phyloP scores from a whole-genome alignment of 1,284 basidiomycete species.

The Leccinum subfulvum region DNA sequence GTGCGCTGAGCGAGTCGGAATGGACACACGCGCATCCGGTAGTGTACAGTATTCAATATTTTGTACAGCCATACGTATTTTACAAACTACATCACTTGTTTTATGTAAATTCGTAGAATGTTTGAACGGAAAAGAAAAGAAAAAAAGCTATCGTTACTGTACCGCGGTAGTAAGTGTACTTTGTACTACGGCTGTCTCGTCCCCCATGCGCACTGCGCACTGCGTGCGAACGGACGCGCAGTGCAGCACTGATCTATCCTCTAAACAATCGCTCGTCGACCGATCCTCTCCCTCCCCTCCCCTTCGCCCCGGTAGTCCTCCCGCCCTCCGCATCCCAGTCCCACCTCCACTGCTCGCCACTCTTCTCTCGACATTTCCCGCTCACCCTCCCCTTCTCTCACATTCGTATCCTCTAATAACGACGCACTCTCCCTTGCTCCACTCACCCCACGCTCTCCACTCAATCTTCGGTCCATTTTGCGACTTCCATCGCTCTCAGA shows the following conservation, averaged over 20 bases:
- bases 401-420: slow-evolving; percentile 39
- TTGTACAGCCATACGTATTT: no score
- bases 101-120: no score
- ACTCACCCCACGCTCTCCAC: slow-evolving; percentile 63
- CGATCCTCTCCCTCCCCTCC: neutral
- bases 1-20: no score
- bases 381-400: slow-evolving; percentile 36
- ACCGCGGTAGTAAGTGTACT: no score
- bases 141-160: no score
- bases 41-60: no score
- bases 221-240: no score
- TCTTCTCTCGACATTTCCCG: slow-evolving; percentile 23
- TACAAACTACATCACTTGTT: no score
- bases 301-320: slow-evolving; percentile 13
- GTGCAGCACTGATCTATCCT: slow-evolving; percentile 29
- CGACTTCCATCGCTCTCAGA: slow-evolving; percentile 60
- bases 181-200: no score
- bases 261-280: slow-evolving; percentile 25
- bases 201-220: no score
- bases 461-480: slow-evolving; percentile 58
- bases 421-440: slow-evolving; percentile 43
- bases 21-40: no score
- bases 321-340: slow-evolving; percentile 25
- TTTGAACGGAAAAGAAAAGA: no score
- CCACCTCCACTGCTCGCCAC: neutral